Evolutionary conservation across 225 moss, liverwort and hornwort genomes (phyloP).

Genomic region (Climacium dendroides): DNA sequence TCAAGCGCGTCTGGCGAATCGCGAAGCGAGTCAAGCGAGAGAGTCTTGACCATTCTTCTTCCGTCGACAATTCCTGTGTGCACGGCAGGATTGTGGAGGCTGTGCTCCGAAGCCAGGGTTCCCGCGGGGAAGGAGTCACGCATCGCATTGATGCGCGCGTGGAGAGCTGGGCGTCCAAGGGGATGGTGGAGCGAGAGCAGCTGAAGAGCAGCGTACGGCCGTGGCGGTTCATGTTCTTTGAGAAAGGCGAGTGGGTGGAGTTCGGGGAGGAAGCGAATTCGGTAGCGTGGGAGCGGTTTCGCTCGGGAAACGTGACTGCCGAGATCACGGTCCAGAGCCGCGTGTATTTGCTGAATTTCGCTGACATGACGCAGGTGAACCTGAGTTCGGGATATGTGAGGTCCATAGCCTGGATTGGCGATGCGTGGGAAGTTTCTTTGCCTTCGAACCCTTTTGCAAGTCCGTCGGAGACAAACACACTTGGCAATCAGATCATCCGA

Average conservation of each 20-base stretch:
- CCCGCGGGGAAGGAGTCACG: neutral
- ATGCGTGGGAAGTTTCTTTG: slow-evolving; percentile 6
- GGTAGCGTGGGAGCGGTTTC: slow-evolving; percentile 9
- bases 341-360: slow-evolving; percentile 17
- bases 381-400: slow-evolving; percentile 20
- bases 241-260: slow-evolving; percentile 37
- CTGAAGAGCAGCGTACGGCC: neutral
- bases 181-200: neutral
- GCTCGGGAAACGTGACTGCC: neutral
- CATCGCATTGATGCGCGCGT: slow-evolving; percentile 12
- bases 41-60: neutral
- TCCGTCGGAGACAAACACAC: neutral
- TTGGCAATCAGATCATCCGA: neutral
- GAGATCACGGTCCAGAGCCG: slow-evolving; percentile 9
- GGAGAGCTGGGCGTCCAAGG: neutral
- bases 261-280: slow-evolving; percentile 18
- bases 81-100: slow-evolving; percentile 28
- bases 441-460: slow-evolving; percentile 21
- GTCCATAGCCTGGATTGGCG: slow-evolving; percentile 35
- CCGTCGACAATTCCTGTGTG: slow-evolving; percentile 3
- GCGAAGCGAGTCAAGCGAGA: slow-evolving; percentile 7
- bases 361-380: slow-evolving; percentile 34
- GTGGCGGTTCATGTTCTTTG: slow-evolving; percentile 40
- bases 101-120: neutral
- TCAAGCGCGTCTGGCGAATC: slow-evolving; percentile 11